Evolutionary conservation across 345 rosid genomes (phyloP), one percentile per base, ranked within the genome.

Genomic region (Acer yangbiense): DNA sequence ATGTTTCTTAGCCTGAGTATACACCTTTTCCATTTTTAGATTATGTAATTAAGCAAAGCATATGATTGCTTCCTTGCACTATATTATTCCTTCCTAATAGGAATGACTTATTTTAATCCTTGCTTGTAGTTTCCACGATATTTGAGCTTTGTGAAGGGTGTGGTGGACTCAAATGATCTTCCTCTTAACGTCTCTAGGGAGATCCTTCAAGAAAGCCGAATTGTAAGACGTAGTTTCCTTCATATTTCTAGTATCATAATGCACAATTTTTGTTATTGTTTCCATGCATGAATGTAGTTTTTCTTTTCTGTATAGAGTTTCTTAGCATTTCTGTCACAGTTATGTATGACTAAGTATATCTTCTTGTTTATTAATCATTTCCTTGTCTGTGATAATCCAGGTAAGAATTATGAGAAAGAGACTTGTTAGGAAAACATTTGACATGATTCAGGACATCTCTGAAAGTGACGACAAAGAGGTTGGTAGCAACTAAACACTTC

Each of bases 391-490:
- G 14, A 60, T 29, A 66, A 66, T 65, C 78, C 78, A 91, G 93
- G 99, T 93, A 41, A 90, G 99, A 78, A 94, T 96, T 79, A 96
- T 96, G 98, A 92, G 99, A 74, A 96, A 96, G 89, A 87, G 99
- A 81, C 95, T 96, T 43, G 98, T 96, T 35, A 88, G 99, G 78
- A 96, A 96, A 81, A 85, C 99, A 1, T 96, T 96, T 61, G 99
- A 94, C 87, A 94, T 96, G 98, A 92, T 96, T 66, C 98, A 91
- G 85, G 98, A 94, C 39, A 82, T 96, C 69, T 82, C 97, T 72
- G 94, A 91, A 48, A 88, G 93, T 79, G 98, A 91, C 85, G 89
- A 92, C 80, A 92, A 89, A 83, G 99, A 96, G 98, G 99, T 94
- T 46, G 1, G 80, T 77, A 44, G 55, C 52, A 9, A 20, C 60